Evolutionary conservation across 805 yeast species (phyloP), one percentile per base, ranked within the genome.

Genomic region (Sugiyamaella floridensis): DNA sequence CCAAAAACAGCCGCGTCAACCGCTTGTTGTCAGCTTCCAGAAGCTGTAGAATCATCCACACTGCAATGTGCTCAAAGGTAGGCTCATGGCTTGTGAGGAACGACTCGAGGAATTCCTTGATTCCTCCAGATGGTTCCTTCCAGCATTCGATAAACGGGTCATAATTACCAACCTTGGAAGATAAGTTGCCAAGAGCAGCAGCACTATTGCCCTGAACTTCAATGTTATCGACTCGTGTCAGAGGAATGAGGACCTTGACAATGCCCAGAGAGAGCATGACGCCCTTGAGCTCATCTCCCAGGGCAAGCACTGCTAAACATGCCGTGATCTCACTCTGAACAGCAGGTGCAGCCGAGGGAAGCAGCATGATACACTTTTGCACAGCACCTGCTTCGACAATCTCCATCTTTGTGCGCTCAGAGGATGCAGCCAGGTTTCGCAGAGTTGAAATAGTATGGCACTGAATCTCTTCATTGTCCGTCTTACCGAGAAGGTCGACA

Each of bases 121-220:
- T 84, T 53, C 98, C 98, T 55, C 88, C 89, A 48, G 78, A 80
- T 43, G 96, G 95, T 54, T 74, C 73, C 19, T 78, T 74, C 95
- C 97, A 93, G 59, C 83, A 78, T 51, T 80, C 78, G 53, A 89
- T 76, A 55, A 93, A 87, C 58, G 84, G 83, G 54, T 82, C 78
- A 69, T 90, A 90, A 61, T 88, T 90, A 61, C 79, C 80, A 40
- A 92, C 88, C 70, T 97, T 82, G 4, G 97, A 89, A 60, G 97
- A 89, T 61, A 93, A 74, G 66, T 93, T 93, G 29, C 99, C 99
- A 60, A 93, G 77, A 1, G 99, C 98, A 40, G 99, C 99, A 14
- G 98, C 99, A 1, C 96, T 86, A 70, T 93, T 93, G 53, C 99
- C 99, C 68, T 96, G 93, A 15, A 93, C 97, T 71, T 95, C 99